Conservation (phyloP, 352 stramenopile species). For the Phytophthora podocarpi region DNA sequence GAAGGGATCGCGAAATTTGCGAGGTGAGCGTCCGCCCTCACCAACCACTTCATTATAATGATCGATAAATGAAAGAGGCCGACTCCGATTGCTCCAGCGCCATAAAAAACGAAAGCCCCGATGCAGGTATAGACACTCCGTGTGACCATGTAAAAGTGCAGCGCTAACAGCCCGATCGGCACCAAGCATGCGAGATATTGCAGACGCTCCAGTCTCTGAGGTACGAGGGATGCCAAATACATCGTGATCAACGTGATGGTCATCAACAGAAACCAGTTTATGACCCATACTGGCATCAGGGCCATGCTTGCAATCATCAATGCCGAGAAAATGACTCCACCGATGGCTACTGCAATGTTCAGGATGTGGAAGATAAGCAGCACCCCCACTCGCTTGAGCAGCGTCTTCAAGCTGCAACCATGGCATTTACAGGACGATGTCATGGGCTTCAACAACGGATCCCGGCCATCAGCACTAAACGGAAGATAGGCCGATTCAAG, state of each 20-base stretch:
- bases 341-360: slow-evolving; percentile 11
- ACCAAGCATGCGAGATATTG: too few species aligned
- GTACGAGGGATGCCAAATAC: slow-evolving; percentile 8
- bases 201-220: too few species aligned
- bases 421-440: too few species aligned
- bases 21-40: slow-evolving; percentile 9
- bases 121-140: too few species aligned
- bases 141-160: too few species aligned
- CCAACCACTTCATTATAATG: background rate
- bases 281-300: slow-evolving; percentile 17
- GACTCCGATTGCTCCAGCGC: slow-evolving; percentile 1
- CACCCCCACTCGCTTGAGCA: slow-evolving; percentile 7
- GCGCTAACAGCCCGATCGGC: background rate
- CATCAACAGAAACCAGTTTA: background rate
- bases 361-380: slow-evolving; percentile 22
- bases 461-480: too few species aligned
- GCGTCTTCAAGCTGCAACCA: too few species aligned
- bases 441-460: too few species aligned
- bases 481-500: too few species aligned
- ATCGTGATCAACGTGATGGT: background rate
- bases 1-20: slow-evolving; percentile 2
- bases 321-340: slow-evolving; percentile 5
- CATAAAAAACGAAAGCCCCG: too few species aligned
- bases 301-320: slow-evolving; percentile 14
- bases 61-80: slow-evolving; percentile 9